A percentile compares a stretch with the other conserved stretches of the same genome.
Evolutionary conservation across 2,329 filamentous ascomycete species (phyloP).

Genomic region (Sporothrix mexicana): DNA sequence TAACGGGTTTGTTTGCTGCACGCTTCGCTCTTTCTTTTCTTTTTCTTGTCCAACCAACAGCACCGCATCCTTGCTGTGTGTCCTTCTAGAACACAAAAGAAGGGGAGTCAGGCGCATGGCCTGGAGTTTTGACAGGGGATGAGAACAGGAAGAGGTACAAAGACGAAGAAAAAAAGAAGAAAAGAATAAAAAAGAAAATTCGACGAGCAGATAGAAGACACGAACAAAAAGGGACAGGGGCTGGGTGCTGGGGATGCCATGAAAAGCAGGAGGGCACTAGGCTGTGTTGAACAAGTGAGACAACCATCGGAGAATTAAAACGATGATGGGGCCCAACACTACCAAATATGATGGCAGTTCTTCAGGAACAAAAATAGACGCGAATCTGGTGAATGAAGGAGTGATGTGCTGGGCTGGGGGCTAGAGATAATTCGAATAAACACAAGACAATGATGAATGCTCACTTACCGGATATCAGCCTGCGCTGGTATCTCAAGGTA

Average conservation of each 20-base stretch:
- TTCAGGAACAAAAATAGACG: background rate
- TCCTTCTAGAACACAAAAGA: constrained; percentile 25
- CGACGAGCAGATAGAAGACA: too few species aligned
- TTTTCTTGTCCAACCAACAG: background rate
- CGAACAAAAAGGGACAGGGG: too few species aligned
- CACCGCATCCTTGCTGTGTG: constrained; percentile 15
- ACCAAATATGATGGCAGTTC: background rate
- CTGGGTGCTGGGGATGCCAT: background rate
- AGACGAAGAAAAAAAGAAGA: background rate
- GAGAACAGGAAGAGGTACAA: background rate
- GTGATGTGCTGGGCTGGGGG: background rate
- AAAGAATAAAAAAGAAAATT: background rate
- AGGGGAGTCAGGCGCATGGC: background rate
- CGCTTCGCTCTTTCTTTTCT: background rate
- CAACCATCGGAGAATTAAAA: constrained; percentile 17
- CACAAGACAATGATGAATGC: background rate
- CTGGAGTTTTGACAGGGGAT: background rate
- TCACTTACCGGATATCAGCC: constrained; percentile 62
- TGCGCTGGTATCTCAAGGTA: constrained; percentile 59
- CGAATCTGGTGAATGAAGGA: background rate
- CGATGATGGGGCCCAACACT: background rate
- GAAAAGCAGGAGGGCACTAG: background rate
- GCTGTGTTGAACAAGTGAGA: constrained; percentile 20
- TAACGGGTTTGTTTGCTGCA: background rate
- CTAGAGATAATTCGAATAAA: background rate